These are phyloP conservation scores for Candida maesae DNA, from an alignment of 805 yeast species.

Conservation along the genomic window DNA sequence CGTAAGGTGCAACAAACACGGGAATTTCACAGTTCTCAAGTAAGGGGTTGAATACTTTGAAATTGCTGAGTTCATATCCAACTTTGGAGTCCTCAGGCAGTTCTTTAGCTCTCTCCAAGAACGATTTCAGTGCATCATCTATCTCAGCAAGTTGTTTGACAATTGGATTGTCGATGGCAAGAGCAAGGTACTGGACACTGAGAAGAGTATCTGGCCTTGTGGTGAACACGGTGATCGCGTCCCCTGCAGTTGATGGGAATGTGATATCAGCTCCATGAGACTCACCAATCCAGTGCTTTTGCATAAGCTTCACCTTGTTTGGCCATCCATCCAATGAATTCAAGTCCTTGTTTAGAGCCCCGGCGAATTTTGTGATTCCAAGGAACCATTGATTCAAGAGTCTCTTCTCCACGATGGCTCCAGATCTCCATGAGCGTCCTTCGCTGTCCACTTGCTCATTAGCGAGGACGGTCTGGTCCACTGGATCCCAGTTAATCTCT, in stretches of 20 bases:
- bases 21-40: slow-evolving; percentile 48
- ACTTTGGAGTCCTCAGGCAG: slow-evolving; percentile 47
- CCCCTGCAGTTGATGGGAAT: slow-evolving; percentile 37
- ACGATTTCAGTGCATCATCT: slow-evolving; percentile 41
- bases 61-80: slow-evolving; percentile 50
- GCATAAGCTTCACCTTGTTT: slow-evolving; percentile 82
- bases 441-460: slow-evolving; percentile 92
- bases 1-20: slow-evolving; percentile 88
- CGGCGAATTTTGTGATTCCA: slow-evolving; percentile 81
- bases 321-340: slow-evolving; percentile 75
- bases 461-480: slow-evolving; percentile 91
- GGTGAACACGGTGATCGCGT: slow-evolving; percentile 58
- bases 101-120: slow-evolving; percentile 38
- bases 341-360: slow-evolving; percentile 62
- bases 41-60: slow-evolving; percentile 60
- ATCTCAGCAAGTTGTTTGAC: slow-evolving; percentile 36
- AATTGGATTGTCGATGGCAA: slow-evolving; percentile 69
- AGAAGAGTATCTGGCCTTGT: slow-evolving; percentile 87
- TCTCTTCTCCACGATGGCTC: slow-evolving; percentile 86
- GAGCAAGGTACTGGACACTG: slow-evolving; percentile 78
- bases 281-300: slow-evolving; percentile 89
- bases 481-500: slow-evolving; percentile 96
- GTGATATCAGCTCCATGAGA: slow-evolving; percentile 72
- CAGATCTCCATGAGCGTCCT: slow-evolving; percentile 96
- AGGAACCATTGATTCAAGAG: slow-evolving; percentile 90